Conservation (phyloP, 371 early-diverging fungal species). For the Apophysomyces sp. region DNA sequence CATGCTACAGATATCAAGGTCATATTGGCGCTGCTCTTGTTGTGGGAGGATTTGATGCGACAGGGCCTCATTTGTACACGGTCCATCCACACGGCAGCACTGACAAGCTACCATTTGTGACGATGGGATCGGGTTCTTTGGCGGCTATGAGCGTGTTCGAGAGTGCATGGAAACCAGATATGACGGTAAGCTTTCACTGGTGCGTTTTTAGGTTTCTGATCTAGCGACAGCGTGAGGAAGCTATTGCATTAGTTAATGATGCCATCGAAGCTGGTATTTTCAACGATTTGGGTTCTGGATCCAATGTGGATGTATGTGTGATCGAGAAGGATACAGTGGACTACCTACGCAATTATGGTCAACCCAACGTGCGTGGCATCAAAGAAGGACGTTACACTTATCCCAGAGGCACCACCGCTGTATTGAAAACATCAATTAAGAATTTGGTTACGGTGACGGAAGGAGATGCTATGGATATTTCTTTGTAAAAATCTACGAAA, state of each 20-base stretch:
- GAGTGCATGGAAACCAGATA: conserved; percentile 79
- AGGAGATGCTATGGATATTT: conserved; percentile 54
- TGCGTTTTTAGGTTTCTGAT: background rate
- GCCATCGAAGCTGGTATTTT: conserved; percentile 99
- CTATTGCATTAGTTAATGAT: conserved; percentile 89
- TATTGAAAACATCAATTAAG: conserved; percentile 44
- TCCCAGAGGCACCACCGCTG: conserved; percentile 47
- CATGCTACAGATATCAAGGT: conserved; percentile 89
- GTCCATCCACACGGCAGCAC: conserved; percentile 98
- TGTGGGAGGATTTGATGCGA: conserved; percentile 95
- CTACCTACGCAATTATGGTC: conserved; percentile 81
- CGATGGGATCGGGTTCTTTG: conserved; percentile 98
- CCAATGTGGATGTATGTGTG: conserved; percentile 96
- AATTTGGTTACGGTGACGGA: conserved; percentile 38
- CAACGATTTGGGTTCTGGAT: conserved; percentile 99
- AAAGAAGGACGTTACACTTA: conserved; percentile 83
- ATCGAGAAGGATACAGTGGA: conserved; percentile 84
- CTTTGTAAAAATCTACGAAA: conserved; percentile 25
- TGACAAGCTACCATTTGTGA: conserved; percentile 94
- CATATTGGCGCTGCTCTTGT: conserved; percentile 98
- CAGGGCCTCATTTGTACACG: conserved; percentile 92
- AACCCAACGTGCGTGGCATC: conserved; percentile 86
- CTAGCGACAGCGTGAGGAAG: conserved; percentile 79
- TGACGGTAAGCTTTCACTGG: conserved; percentile 62
- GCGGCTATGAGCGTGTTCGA: conserved; percentile 99